phyloP scores from a whole-genome alignment of 2,329 filamentous ascomycete genomes.

The Trichoderma sp. region DNA sequence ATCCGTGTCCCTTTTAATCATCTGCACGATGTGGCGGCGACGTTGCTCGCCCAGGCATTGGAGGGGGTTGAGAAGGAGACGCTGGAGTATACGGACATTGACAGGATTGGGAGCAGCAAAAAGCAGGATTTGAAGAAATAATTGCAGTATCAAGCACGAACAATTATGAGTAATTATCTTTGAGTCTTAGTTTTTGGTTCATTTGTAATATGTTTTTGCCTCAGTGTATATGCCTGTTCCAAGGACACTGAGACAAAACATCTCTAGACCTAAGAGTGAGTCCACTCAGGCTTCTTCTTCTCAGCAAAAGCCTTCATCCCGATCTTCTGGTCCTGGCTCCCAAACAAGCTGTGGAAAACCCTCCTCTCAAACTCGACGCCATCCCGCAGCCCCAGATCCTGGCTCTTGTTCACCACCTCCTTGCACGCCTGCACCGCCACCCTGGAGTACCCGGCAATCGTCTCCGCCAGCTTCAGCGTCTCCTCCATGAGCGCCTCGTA shows the following conservation, averaged over 20 bases:
- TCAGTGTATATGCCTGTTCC: background rate
- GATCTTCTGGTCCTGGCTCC: conserved; percentile 95
- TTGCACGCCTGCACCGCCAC: conserved; percentile 90
- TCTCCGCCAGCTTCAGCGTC: conserved; percentile 80
- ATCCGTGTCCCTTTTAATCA: conserved; percentile 14
- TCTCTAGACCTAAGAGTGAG: conserved; percentile 61
- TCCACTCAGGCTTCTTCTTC: conserved; percentile 93
- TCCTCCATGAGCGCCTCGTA: conserved; percentile 82
- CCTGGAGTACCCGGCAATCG: conserved; percentile 81
- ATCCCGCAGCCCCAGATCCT: conserved; percentile 83
- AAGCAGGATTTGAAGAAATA: background rate
- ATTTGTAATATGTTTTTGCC: background rate
- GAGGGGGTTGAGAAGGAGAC: conserved; percentile 25
- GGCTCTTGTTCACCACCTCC: conserved; percentile 99
- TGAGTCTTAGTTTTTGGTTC: background rate
- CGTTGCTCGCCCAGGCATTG: conserved; percentile 18
- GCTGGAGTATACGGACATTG: conserved; percentile 18
- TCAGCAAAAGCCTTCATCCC: conserved; percentile 94
- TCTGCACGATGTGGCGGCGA: conserved; percentile 14
- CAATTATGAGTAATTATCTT: no score
- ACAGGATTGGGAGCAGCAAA: conserved; percentile 17
- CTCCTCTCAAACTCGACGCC: conserved; percentile 94
- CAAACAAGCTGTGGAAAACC: conserved; percentile 91
- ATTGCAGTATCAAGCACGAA: background rate
- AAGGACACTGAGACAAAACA: background rate